Percentiles rank a stretch among this genome's conserved stretches.
Conservation (phyloP, 768 basidiomycete genomes). For the Lactarius indigo region DNA sequence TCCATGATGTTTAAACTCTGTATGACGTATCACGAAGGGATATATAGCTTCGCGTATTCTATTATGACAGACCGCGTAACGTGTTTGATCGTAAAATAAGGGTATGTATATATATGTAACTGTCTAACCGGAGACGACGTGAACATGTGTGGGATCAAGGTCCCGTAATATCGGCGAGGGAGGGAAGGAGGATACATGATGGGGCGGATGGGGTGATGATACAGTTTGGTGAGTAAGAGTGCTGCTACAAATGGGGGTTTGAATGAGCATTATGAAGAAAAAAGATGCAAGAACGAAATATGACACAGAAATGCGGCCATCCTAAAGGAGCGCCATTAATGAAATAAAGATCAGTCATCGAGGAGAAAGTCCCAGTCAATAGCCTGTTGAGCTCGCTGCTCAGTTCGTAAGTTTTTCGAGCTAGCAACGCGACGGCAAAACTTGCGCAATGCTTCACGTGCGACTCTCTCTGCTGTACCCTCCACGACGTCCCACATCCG, state of each 20-base stretch:
- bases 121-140: conserved; percentile 20
- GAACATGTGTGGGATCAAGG: neutral
- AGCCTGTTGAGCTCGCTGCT: conserved; percentile 38
- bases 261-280: neutral
- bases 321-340: neutral
- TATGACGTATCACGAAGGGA: neutral
- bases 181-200: conserved; percentile 2
- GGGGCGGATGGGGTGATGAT: conserved; percentile 7
- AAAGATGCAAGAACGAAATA: conserved; percentile 8
- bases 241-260: conserved; percentile 17
- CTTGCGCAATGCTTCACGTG: conserved; percentile 50
- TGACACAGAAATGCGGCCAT: conserved; percentile 2
- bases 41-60: neutral
- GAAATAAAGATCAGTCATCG: conserved; percentile 46
- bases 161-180: neutral
- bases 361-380: conserved; percentile 81
- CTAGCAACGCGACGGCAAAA: conserved; percentile 56
- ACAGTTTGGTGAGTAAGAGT: conserved; percentile 11
- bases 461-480: conserved; percentile 56
- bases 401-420: conserved; percentile 41
- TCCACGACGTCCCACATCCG: conserved; percentile 78
- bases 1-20: neutral
- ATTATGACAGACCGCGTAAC: neutral
- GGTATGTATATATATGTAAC: conserved; percentile 11
- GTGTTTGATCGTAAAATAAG: conserved; percentile 2